These are phyloP conservation scores for Metschnikowia picachoensis DNA, from an alignment of 805 yeast genomes.

Conservation along the genomic window DNA sequence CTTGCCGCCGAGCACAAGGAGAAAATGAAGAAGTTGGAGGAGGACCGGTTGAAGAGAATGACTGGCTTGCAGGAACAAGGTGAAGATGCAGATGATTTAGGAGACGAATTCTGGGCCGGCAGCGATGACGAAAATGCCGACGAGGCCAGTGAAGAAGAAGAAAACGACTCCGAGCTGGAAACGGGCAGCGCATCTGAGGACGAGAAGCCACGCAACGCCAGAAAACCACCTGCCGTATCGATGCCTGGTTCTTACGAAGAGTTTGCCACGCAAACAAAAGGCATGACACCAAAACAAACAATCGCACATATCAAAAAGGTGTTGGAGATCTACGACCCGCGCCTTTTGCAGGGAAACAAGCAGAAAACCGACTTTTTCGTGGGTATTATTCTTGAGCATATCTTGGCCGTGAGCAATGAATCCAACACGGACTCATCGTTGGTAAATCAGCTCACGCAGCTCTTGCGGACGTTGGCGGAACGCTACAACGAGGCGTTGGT, in stretches of 20 bases:
- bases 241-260: slow-evolving; percentile 33
- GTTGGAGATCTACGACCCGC: slow-evolving; percentile 64
- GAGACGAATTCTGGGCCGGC: slow-evolving; percentile 64
- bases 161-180: slow-evolving; percentile 44
- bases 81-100: slow-evolving; percentile 62
- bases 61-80: slow-evolving; percentile 53
- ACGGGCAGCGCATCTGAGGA: slow-evolving; percentile 45
- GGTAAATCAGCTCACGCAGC: slow-evolving; percentile 40
- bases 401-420: slow-evolving; percentile 40
- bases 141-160: slow-evolving; percentile 47
- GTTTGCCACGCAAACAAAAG: slow-evolving; percentile 29
- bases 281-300: slow-evolving; percentile 39
- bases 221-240: slow-evolving; percentile 15
- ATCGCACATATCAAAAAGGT: slow-evolving; percentile 50
- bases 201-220: slow-evolving; percentile 20
- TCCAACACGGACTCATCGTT: slow-evolving; percentile 22
- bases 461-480: slow-evolving; percentile 57
- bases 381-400: slow-evolving; percentile 59
- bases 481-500: slow-evolving; percentile 63
- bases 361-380: slow-evolving; percentile 64
- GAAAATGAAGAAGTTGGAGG: slow-evolving; percentile 59
- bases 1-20: slow-evolving; percentile 55
- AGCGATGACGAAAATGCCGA: slow-evolving; percentile 40
- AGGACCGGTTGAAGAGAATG: slow-evolving; percentile 70
- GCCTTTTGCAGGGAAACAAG: slow-evolving; percentile 77